phyloP scores from a whole-genome alignment of 2,329 filamentous ascomycete genomes.

The Capronia americana region DNA sequence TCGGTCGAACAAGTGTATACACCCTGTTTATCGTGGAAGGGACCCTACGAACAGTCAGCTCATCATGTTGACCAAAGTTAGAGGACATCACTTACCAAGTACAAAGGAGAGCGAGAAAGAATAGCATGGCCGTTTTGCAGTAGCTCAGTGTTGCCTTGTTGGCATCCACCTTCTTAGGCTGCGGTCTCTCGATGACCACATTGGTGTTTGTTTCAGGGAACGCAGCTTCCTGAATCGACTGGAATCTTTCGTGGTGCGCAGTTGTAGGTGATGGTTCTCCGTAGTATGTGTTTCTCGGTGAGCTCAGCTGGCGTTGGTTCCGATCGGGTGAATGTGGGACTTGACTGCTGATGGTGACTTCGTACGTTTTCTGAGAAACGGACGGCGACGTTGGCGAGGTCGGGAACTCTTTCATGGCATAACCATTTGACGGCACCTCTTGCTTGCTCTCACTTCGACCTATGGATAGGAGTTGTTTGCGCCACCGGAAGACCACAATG shows the following conservation, averaged over 20 bases:
- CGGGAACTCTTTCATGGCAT: constrained; percentile 23
- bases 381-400: constrained; percentile 4
- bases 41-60: constrained; percentile 47
- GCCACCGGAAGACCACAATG: constrained; percentile 58
- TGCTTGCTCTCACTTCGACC: constrained; percentile 14
- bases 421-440: constrained; percentile 1
- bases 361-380: constrained; percentile 19
- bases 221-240: constrained; percentile 14
- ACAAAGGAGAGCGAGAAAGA: constrained; percentile 51
- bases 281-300: constrained; percentile 16
- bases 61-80: not conserved
- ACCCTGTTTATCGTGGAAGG: constrained; percentile 79
- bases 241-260: constrained; percentile 12
- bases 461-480: constrained; percentile 60
- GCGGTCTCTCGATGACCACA: constrained; percentile 17
- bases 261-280: constrained; percentile 9
- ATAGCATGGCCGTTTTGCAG: constrained; percentile 49
- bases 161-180: constrained; percentile 39
- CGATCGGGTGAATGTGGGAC: constrained; percentile 19
- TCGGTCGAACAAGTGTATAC: constrained; percentile 68
- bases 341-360: constrained; percentile 33
- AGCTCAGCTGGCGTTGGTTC: not conserved
- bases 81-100: constrained; percentile 46
- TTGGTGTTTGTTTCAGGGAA: constrained; percentile 12
- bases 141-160: constrained; percentile 50